Percentiles rank a stretch among this genome's conserved stretches.
Conservation (phyloP, 169 alveolate genomes). For the Eimeria acervulina region DNA sequence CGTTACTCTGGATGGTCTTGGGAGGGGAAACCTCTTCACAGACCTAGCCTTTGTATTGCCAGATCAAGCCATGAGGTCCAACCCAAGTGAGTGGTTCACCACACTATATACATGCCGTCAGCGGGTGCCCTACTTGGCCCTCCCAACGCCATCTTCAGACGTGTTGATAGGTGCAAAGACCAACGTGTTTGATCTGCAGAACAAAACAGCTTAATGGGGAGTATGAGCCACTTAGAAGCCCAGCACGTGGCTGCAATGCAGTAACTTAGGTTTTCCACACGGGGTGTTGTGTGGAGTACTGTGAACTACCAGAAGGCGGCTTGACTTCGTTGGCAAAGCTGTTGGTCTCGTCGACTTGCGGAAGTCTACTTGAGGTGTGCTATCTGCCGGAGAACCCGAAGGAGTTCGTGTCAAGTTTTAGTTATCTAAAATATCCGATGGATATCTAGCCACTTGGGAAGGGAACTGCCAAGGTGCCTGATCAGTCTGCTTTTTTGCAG, state of each 20-base stretch:
- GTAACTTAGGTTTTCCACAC: neutral
- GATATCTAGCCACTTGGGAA: neutral
- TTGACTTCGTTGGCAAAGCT: constrained; percentile 18
- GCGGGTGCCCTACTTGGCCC: neutral
- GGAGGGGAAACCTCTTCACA: constrained; percentile 89
- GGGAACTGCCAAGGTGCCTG: neutral
- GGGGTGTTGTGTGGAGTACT: constrained; percentile 10
- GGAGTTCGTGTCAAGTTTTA: neutral
- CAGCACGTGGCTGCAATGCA: neutral
- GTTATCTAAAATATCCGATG: neutral
- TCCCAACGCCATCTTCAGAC: neutral
- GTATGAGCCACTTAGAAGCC: neutral
- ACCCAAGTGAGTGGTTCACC: neutral
- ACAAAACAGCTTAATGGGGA: neutral
- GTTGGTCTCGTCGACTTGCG: constrained; percentile 63
- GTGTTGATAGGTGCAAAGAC: neutral
- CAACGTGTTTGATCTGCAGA: neutral
- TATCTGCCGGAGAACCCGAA: neutral
- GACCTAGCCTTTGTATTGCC: constrained; percentile 78
- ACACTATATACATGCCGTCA: neutral
- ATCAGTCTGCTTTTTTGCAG: constrained; percentile 7
- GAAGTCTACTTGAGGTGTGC: constrained; percentile 39
- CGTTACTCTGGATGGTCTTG: constrained; percentile 93
- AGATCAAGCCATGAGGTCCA: neutral
- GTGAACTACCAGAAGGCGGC: constrained; percentile 19